phyloP scores from a whole-genome alignment of 2,329 filamentous ascomycete genomes.

The Amylocarpus encephaloides region DNA sequence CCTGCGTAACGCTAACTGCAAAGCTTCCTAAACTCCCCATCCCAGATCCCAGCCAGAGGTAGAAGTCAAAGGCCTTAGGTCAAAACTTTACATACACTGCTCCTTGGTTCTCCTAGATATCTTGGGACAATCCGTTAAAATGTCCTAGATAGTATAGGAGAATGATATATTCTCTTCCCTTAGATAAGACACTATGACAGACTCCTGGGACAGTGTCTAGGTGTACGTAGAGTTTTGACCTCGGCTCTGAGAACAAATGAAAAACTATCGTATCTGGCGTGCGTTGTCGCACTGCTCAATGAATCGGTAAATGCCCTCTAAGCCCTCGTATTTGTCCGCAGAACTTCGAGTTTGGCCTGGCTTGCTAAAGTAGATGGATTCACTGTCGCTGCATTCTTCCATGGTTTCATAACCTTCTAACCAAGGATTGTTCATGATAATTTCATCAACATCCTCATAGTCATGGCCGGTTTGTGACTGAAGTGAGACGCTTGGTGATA shows the following conservation, averaged over 20 bases:
- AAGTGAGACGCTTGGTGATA: conserved; percentile 34
- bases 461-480: conserved; percentile 37
- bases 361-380: conserved; percentile 27
- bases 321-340: conserved; percentile 49
- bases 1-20: too few relatives aligned
- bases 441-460: conserved; percentile 22
- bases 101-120: too few relatives aligned
- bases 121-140: too few relatives aligned
- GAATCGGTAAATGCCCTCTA: conserved; percentile 61
- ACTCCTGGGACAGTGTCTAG: too few relatives aligned
- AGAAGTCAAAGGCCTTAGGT: too few relatives aligned
- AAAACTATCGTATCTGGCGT: conserved; percentile 14
- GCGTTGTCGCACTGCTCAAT: conserved; percentile 53
- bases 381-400: conserved; percentile 25
- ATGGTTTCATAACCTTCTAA: conserved; percentile 30
- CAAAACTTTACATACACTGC: too few relatives aligned
- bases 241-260: neutral
- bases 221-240: too few relatives aligned
- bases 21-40: too few relatives aligned
- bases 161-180: too few relatives aligned
- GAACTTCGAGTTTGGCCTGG: conserved; percentile 31
- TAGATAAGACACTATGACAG: too few relatives aligned
- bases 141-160: too few relatives aligned
- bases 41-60: too few relatives aligned
- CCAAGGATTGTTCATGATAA: conserved; percentile 27